Evolutionary conservation across 805 yeast species (phyloP), one percentile per base, ranked within the genome.

Genomic region (Scheffersomyces amazonensis): DNA sequence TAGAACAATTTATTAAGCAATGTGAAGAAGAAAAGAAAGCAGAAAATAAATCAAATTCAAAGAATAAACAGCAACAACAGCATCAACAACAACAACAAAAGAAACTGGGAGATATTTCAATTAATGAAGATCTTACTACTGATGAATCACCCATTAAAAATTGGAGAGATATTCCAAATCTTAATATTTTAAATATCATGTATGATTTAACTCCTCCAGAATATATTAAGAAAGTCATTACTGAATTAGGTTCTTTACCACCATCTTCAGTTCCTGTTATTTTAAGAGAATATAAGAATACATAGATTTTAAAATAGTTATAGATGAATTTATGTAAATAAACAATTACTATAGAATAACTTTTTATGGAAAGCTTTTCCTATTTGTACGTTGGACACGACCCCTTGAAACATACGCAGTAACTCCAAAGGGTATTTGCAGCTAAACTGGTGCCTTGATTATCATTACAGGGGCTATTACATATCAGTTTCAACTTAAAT

Each of bases 211-310:
- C 98, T 1, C 97, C 96, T 24, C 95, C 96, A 11, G 87, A 83
- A 49, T 87, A 85, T 55, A 87, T 93, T 53, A 90, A 91, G 59
- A 93, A 93, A 67, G 88, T 93, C 42, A 88, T 93, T 38, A 93
- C 98, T 2, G 99, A 93, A 61, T 80, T 91, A 47, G 99, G 99
- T 20, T 87, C 96, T 2, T 73, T 93, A 49, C 99, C 99, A 9
- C 96, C 99, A 31, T 85, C 95, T n/a, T 88, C 98, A 1, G 98
- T 93, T 41, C 99, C 99, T 19, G 98, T 93, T 34, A 87, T 93
- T 44, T 69, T 93, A 52, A 79, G 98, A 64, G 99, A 93, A 62
- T 93, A 91, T 62, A 87, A 88, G 62, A 65, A 61, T 47, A 56
- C 65, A 16, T 50, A 38, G 34, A 35, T n/a, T 7, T 13, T 15